Conservation (phyloP, 371 early-diverging fungal species). For the Rhizomucor miehei region DNA sequence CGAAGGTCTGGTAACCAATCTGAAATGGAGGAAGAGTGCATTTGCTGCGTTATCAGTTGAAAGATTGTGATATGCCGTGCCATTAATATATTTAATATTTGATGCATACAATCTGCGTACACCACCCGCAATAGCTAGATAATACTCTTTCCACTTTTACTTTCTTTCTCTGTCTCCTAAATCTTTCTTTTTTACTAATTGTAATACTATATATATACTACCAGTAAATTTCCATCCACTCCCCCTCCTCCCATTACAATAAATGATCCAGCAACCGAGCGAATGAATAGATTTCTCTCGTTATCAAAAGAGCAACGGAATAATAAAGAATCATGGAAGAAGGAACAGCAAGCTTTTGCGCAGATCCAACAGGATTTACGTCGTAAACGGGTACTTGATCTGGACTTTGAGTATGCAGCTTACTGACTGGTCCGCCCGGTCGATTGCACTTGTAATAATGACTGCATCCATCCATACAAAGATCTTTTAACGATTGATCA, state of each 20-base stretch:
- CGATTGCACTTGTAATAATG: constrained; percentile 25
- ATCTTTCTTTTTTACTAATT: too few species aligned
- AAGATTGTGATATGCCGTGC: not conserved
- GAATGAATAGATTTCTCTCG: too few species aligned
- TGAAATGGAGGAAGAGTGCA: constrained; percentile 5
- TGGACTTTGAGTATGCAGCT: constrained; percentile 13
- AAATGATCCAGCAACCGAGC: too few species aligned
- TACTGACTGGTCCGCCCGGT: constrained; percentile 24
- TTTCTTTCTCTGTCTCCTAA: too few species aligned
- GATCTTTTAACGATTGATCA: constrained; percentile 11
- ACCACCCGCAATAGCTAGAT: too few species aligned
- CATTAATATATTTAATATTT: too few species aligned
- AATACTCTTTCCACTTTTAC: too few species aligned
- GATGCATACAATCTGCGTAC: too few species aligned
- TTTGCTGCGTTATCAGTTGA: constrained; percentile 9
- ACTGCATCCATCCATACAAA: constrained; percentile 20
- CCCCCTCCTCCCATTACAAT: too few species aligned
- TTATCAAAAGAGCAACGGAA: not conserved
- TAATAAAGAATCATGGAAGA: not conserved
- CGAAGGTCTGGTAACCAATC: not conserved
- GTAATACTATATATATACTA: not conserved
- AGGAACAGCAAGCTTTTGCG: too few species aligned
- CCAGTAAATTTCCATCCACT: too few species aligned
- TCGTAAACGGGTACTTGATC: constrained; percentile 18
- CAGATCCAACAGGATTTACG: not conserved